Base-by-base conservation (phyloP, 2,329 filamentous ascomycete genomes). In the Hypoxylon sp. region DNA sequence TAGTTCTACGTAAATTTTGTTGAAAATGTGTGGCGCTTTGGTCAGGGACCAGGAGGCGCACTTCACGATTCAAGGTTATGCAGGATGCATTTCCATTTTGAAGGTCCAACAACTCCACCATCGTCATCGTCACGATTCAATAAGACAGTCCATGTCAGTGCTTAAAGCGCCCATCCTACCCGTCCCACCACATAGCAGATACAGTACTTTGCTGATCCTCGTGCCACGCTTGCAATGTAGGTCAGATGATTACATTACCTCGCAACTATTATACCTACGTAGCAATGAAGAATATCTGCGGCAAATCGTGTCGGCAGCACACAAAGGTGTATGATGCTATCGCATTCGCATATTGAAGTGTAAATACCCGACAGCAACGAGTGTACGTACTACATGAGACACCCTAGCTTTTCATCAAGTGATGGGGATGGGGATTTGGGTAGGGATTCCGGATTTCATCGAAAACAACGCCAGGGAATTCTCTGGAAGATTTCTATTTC, bases 401-500 rank as follows among this genome's bases (percentile, higher is more conserved):
- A 64, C 10, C 24, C 31, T 48, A 58, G 54, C 59, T 52, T 59
- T 47, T 59, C 44, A 22, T 26, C 55, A 46, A 62, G 39, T 48
- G 57, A 54, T 57, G 52, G 51, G 54, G 66, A 63, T 69, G 65
- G 62, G 59, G 59, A 66, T 64, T 64, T 53, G 47, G 58, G 62
- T 31, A 58, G 55, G 33, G 52, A 67, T 66, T 50, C 33, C 62
- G 66, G 54, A 59, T 66, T 69, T 59, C 13, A 59, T 66, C 48
- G 47, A 67, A 69, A 69, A 59, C 68, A 29, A 63, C 39, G 57
- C 53, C 59, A 71, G 62, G 66, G 67, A 71, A 70, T 66, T 66
- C 64, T 71, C 67, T 73, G 69, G 71, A 71, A 71, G 71, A 69
- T 71, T 73, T 71, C 69, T 53, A 70, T 71, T 70, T 69, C 58